phyloP scores from a whole-genome alignment of 129 eudicot genomes.

The Chrysanthemum lavandulifolium region DNA sequence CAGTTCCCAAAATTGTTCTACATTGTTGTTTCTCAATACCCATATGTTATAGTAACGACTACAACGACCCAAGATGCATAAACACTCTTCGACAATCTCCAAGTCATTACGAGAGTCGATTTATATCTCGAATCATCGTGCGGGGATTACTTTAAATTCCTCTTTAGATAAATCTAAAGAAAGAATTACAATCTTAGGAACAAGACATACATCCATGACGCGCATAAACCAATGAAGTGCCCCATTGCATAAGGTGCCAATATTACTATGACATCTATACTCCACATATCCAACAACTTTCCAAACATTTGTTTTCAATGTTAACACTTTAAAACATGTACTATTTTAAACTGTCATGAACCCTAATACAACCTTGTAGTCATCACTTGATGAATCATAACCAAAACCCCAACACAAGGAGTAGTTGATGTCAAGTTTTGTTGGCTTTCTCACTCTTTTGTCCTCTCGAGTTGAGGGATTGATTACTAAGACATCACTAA shows the following conservation, averaged over 20 bases:
- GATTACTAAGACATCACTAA: background rate
- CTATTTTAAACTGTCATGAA: too few species aligned
- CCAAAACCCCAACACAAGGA: conserved; percentile 6
- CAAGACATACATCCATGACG: background rate
- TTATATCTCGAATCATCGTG: background rate
- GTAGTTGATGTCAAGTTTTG: background rate
- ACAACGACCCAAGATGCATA: background rate
- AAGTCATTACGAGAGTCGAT: background rate
- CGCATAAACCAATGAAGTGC: conserved; percentile 7
- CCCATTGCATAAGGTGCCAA: background rate
- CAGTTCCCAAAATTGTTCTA: background rate
- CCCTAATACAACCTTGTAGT: conserved; percentile 8
- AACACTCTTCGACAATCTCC: background rate
- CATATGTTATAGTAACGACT: background rate
- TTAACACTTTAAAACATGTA: background rate
- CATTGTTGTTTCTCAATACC: background rate
- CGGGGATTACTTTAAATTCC: conserved; percentile 1
- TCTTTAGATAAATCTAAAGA: conserved; percentile 8
- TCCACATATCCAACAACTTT: background rate
- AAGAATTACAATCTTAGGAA: background rate
- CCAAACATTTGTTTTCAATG: conserved; percentile 4
- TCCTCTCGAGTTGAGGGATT: conserved; percentile 9
- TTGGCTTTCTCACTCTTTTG: background rate
- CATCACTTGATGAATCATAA: background rate
- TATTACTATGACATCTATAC: background rate